These are phyloP conservation scores for Chaetomium tenue DNA, from an alignment of 495 filamentous ascomycete species.

Conservation along the genomic window DNA sequence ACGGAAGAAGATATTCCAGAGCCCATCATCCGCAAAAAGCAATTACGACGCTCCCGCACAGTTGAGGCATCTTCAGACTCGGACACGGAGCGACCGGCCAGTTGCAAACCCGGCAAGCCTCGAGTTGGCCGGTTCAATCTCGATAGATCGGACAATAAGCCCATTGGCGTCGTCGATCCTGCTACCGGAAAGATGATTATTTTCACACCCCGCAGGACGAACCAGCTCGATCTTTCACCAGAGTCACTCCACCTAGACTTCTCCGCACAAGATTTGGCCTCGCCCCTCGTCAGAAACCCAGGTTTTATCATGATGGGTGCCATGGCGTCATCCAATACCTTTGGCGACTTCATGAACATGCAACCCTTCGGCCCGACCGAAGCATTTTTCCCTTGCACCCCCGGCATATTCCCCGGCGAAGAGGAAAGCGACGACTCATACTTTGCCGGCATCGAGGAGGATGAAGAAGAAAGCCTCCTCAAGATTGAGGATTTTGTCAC, in stretches of 20 bases:
- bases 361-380: conserved; percentile 70
- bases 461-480: conserved; percentile 62
- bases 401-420: conserved; percentile 45
- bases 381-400: conserved; percentile 70
- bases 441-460: conserved; percentile 46
- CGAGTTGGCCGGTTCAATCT: conserved; percentile 56
- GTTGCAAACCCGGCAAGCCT: conserved; percentile 42
- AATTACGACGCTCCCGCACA: conserved; percentile 42
- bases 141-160: conserved; percentile 59
- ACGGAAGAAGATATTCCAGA: conserved; percentile 77
- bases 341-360: conserved; percentile 57
- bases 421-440: conserved; percentile 38
- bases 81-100: conserved; percentile 42
- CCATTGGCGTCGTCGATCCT: conserved; percentile 69
- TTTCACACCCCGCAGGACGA: conserved; percentile 45
- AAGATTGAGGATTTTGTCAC: conserved; percentile 72
- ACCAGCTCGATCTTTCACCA: conserved; percentile 45
- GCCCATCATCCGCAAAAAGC: conserved; percentile 55
- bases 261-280: conserved; percentile 46
- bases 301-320: conserved; percentile 76
- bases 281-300: conserved; percentile 64
- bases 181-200: conserved; percentile 71
- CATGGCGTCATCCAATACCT: conserved; percentile 53
- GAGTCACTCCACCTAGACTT: conserved; percentile 50
- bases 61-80: conserved; percentile 46